Evolutionary conservation across 805 yeast genomes (phyloP).

Genomic region (Saturnispora dispora): DNA sequence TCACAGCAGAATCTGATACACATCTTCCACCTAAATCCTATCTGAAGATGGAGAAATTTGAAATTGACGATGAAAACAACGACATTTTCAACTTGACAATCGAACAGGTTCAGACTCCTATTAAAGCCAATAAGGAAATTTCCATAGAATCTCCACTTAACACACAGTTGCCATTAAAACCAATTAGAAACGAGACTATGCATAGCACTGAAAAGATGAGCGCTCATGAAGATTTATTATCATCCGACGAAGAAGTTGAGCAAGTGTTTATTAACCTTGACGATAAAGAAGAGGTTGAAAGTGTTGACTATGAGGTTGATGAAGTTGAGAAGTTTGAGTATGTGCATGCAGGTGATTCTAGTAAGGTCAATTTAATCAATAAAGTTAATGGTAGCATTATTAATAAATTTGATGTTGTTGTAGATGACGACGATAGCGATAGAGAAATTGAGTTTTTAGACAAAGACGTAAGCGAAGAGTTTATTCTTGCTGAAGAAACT

Average conservation of each 20-base stretch:
- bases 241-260: not conserved
- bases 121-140: constrained; percentile 4
- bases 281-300: not conserved
- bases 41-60: constrained; percentile 19
- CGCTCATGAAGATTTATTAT: not conserved
- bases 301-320: not conserved
- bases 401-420: constrained; percentile 11
- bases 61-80: constrained; percentile 14
- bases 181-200: not conserved
- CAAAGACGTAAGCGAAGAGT: constrained; percentile 16
- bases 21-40: constrained; percentile 10
- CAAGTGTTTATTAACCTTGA: constrained; percentile 11
- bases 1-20: not conserved
- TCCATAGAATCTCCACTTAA: constrained; percentile 1
- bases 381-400: not conserved
- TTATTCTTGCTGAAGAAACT: constrained; percentile 10
- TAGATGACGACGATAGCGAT: constrained; percentile 19
- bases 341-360: not conserved
- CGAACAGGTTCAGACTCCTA: constrained; percentile 9
- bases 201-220: not conserved
- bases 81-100: constrained; percentile 12
- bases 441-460: constrained; percentile 8
- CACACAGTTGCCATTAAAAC: constrained; percentile 3
- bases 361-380: not conserved
- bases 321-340: constrained; percentile 1